These are phyloP conservation scores for Urtica urens DNA, from an alignment of 306 rosid species.

Conservation along the genomic window DNA sequence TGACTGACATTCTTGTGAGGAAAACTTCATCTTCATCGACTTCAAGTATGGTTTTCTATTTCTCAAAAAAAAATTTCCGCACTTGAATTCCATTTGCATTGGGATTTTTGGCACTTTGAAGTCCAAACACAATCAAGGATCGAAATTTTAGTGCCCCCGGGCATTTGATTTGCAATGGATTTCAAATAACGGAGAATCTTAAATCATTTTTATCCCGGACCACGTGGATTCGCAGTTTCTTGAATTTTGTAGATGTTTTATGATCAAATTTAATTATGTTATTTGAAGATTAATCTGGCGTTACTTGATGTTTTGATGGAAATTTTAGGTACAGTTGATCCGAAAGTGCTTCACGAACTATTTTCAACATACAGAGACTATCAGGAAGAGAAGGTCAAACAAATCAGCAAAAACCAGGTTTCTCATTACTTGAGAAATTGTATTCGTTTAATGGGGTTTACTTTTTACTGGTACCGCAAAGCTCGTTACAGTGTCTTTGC, in stretches of 20 bases:
- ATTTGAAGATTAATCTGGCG: background rate
- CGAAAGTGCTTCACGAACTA: conserved; percentile 71
- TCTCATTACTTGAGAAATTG: background rate
- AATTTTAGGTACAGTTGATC: conserved; percentile 53
- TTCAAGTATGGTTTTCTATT: conserved; percentile 32
- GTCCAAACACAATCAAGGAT: no score
- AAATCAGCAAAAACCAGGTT: conserved; percentile 74
- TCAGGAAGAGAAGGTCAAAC: conserved; percentile 59
- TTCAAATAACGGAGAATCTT: no score
- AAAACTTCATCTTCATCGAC: conserved; percentile 56
- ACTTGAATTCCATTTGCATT: no score
- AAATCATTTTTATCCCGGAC: no score
- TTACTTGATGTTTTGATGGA: background rate
- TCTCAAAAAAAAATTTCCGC: background rate
- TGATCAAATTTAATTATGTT: background rate
- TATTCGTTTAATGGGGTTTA: background rate
- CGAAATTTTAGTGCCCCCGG: no score
- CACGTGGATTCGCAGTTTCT: no score
- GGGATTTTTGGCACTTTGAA: no score
- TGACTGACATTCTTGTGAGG: conserved; percentile 85
- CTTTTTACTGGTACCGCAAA: background rate
- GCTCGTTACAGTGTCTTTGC: no score
- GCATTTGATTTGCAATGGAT: no score
- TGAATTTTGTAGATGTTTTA: background rate
- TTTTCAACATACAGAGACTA: conserved; percentile 72